A percentile compares a stretch with the other conserved stretches of the same genome.
Evolutionary conservation across 176 grass and related monocot species (phyloP).

Genomic region (Musa itinerans): DNA sequence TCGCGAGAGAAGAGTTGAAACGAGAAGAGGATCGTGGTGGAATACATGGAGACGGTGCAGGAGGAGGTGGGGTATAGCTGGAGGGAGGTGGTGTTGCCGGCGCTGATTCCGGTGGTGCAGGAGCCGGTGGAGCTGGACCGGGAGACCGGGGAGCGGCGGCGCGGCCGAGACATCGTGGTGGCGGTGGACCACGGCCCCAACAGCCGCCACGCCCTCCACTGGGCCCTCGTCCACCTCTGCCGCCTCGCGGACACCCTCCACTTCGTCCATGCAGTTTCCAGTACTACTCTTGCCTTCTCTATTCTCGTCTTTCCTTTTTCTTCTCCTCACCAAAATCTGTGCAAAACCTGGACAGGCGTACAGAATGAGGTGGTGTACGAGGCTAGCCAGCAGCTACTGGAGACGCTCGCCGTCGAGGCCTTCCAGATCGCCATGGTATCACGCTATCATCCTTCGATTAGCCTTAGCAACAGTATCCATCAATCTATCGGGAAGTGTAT

Average conservation of each 20-base stretch:
- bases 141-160: constrained; percentile 69
- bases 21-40: neutral
- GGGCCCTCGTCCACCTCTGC: constrained; percentile 65
- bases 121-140: constrained; percentile 58
- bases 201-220: constrained; percentile 80
- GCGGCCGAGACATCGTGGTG: constrained; percentile 63
- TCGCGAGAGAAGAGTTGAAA: neutral
- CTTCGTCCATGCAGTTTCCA: constrained; percentile 66
- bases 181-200: constrained; percentile 84
- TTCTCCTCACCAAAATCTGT: neutral
- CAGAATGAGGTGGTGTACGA: constrained; percentile 79
- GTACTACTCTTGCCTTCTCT: constrained; percentile 13
- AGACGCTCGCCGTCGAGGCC: constrained; percentile 51
- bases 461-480: too few species aligned
- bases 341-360: constrained; percentile 30
- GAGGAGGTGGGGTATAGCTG: constrained; percentile 78
- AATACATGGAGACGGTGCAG: constrained; percentile 48
- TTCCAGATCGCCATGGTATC: constrained; percentile 57
- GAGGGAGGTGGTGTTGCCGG: constrained; percentile 70
- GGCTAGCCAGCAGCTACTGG: constrained; percentile 47
- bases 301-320: neutral
- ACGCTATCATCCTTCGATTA: too few species aligned
- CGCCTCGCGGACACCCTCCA: constrained; percentile 81
- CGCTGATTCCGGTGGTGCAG: constrained; percentile 51
- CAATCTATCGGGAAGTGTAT: too few species aligned